Evolutionary conservation across 495 filamentous ascomycete genomes (phyloP), one percentile per base, ranked within the genome.

Genomic region (Tuber melanosporum): DNA sequence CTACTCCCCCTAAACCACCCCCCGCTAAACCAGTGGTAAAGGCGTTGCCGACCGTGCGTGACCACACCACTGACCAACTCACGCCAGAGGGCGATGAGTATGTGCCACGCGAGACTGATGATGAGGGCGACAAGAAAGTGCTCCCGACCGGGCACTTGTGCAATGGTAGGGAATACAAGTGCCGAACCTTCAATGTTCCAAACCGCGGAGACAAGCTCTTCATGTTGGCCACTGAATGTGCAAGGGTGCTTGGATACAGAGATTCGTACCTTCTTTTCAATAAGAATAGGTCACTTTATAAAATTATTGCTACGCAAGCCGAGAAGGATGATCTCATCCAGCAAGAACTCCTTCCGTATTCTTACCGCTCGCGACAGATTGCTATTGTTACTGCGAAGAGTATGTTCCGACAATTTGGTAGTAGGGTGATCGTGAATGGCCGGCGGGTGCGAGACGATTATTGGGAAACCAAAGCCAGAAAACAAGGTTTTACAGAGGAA

Each of bases 331-430:
- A 98, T 84, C 86, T 99, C 10, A 98, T 99, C 49, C 87, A 91
- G 75, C 94, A 98, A 85, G 95, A 98, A 82, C 94, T 98, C 73
- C 86, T 99, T 44, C 96, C 96, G 0, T 99, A 98, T 85, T 98
- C 95, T 39, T 99, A 99, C 82, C 90, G 96, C 36, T 99, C 95
- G 10, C 91, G 95, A 62, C 95, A 99, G 85, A 99, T 98, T 76
- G 96, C 95, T 42, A 98, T 99, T 76, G 95, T 99, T 44, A 98
- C 95, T 5, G 95, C 95, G n/a, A 91, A 92, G 78, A 98, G 95
- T 71, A 99, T 99, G 95, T 99, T 98, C 84, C 91, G 95, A 26
- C 95, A 99, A 84, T 99, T 99, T 83, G 95, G 95, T n/a, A 97
- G 94, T 81, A 88, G 96, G 73, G 91, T 99, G 52, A 96, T 99